Evolutionary conservation across 202 grass and related monocot species (phyloP).

Genomic region (Digitaria exilis): DNA sequence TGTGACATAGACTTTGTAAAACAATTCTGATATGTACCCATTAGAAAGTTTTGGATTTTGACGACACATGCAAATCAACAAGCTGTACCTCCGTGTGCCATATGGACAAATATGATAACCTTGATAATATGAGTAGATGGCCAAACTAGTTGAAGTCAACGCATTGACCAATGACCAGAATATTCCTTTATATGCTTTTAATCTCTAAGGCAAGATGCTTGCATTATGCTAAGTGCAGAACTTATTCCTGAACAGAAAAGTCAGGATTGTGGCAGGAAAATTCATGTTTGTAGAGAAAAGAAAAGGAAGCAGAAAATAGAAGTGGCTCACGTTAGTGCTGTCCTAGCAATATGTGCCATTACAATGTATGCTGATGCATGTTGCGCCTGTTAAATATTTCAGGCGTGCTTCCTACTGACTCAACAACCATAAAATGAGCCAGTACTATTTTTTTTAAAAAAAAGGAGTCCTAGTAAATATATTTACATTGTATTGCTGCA

Average conservation of each 20-base stretch:
- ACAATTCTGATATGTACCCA: not conserved
- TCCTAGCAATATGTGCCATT: not conserved
- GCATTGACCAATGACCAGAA: slow-evolving; percentile 10
- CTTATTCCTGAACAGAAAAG: not conserved
- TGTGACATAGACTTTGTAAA: not conserved
- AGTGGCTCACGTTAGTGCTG: not conserved
- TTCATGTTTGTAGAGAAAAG: not conserved
- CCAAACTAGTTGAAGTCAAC: slow-evolving; percentile 19
- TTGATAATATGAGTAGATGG: slow-evolving; percentile 2
- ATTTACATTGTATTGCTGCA: not conserved
- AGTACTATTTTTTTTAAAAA: not conserved
- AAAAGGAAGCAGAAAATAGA: slow-evolving; percentile 7
- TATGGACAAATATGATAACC: slow-evolving; percentile 24
- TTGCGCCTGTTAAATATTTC: not conserved
- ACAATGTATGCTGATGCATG: slow-evolving; percentile 3
- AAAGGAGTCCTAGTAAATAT: not conserved
- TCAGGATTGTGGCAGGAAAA: slow-evolving; percentile 9
- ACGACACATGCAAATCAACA: slow-evolving; percentile 3
- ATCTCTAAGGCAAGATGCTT: slow-evolving; percentile 15
- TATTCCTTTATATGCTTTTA: slow-evolving; percentile 13
- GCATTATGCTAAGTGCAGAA: slow-evolving; percentile 4
- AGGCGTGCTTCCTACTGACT: not conserved
- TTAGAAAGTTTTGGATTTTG: not conserved
- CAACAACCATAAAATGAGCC: slow-evolving; percentile 10
- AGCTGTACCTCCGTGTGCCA: not conserved